Conservation (phyloP, 2,329 filamentous ascomycete genomes). For the Amauroascus niger region DNA sequence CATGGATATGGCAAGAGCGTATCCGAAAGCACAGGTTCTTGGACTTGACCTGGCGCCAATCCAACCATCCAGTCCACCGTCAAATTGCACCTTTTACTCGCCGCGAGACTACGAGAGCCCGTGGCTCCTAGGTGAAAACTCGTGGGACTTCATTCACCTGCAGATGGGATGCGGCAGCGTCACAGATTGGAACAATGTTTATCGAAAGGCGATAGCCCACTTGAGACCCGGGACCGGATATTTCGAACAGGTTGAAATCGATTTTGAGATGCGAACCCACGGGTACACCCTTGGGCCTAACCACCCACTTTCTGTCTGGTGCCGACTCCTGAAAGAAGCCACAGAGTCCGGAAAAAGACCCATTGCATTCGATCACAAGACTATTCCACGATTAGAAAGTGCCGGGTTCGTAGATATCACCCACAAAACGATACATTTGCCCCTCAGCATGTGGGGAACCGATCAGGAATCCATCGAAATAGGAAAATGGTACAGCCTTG, state of each 20-base stretch:
- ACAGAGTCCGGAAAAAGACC: conserved; percentile 57
- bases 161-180: conserved; percentile 72
- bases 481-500: conserved; percentile 75
- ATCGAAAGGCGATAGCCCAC: conserved; percentile 61
- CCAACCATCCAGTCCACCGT: conserved; percentile 59
- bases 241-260: conserved; percentile 83
- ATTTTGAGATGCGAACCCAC: conserved; percentile 65
- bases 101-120: conserved; percentile 68
- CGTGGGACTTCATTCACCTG: conserved; percentile 76
- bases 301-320: conserved; percentile 59
- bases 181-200: conserved; percentile 63
- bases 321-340: conserved; percentile 55
- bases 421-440: conserved; percentile 58
- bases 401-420: conserved; percentile 73
- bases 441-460: conserved; percentile 63
- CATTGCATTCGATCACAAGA: conserved; percentile 53
- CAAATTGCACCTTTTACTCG: conserved; percentile 55
- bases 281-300: conserved; percentile 15
- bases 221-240: conserved; percentile 64
- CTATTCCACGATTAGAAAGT: conserved; percentile 50
- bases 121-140: conserved; percentile 58
- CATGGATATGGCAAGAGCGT: conserved; percentile 69
- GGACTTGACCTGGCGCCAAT: conserved; percentile 55
- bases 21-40: conserved; percentile 49
- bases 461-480: conserved; percentile 57